Evolutionary conservation across 352 stramenopile genomes (phyloP), one percentile per base, ranked within the genome.

Genomic region (Phytophthora pseudosyringae): DNA sequence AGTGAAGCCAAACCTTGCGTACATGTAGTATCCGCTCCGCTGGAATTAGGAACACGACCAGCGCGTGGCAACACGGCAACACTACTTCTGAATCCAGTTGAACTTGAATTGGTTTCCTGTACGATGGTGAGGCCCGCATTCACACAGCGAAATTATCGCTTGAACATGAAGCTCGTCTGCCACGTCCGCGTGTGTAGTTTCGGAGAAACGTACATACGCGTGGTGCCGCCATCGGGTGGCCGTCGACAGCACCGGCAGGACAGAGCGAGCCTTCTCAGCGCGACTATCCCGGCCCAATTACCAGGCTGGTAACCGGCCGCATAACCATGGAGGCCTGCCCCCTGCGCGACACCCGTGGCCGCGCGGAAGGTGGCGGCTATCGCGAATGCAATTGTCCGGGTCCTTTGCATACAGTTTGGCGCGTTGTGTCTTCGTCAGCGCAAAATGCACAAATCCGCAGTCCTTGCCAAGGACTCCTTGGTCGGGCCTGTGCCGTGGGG

Each of bases 371-470:
- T 28, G 48, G 52, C 18, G 21, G 29, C 29, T 50, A 33, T 18
- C 56, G 55, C 63, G 56, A 71, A 71, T 41, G 55, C 28, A 12
- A 66, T 66, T 70, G 59, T 38, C 26, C 31, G 9, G 25, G 25
- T 3, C 29, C 18, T 53, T 38, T 46, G 48, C 26, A 39, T 67
- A 49, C 41, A 59, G 57, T 71, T 63, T 71, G 15, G 35, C 12
- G 18, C 3, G 63, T 71, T 67, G 63, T 67, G 41, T 39, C 18
- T 31, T 71, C 56, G 63, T 52, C 36, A 21, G 39, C 47, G 36
- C 28, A 57, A 58, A 52, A 36, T 63, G 59, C 28, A 51, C 54
- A 56, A 44, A 65, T 61, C 50, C 41, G 54, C 21, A 31, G 52
- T 13, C 39, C 35, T n/a, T n/a, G n/a, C n/a, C n/a, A n/a, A n/a